Percentiles rank a stretch among this genome's conserved stretches.
These are phyloP conservation scores for Aspergillus udagawae DNA, from an alignment of 2,329 filamentous ascomycete genomes.

Conservation along the genomic window DNA sequence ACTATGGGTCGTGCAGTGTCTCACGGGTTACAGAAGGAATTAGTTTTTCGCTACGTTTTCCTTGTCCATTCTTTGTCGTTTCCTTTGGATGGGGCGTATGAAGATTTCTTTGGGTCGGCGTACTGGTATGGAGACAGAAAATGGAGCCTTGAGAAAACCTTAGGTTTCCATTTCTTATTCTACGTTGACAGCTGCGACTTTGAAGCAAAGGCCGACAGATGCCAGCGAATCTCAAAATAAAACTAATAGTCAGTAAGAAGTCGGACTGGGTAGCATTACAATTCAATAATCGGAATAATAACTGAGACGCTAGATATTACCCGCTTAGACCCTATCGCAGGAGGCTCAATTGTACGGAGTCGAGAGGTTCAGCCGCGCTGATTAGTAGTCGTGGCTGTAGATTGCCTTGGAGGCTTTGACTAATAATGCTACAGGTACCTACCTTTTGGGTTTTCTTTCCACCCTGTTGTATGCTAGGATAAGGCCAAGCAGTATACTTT, in stretches of 20 bases:
- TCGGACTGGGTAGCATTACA: not conserved
- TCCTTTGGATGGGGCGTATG: not conserved
- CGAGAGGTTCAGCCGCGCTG: not conserved
- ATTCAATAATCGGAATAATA: not conserved
- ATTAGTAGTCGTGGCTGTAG: not conserved
- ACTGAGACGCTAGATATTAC: too few species aligned
- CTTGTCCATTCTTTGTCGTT: constrained; percentile 4
- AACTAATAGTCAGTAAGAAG: not conserved
- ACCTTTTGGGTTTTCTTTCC: not conserved
- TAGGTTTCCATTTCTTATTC: not conserved
- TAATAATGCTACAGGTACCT: not conserved
- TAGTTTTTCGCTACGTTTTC: not conserved
- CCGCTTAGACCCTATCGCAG: not conserved
- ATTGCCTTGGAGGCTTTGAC: not conserved
- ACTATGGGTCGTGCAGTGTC: constrained; percentile 22
- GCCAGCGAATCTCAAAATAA: not conserved
- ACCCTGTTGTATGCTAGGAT: not conserved
- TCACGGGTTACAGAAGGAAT: constrained; percentile 15
- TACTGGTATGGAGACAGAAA: not conserved
- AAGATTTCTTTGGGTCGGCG: not conserved
- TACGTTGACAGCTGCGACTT: not conserved
- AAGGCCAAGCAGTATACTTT: not conserved
- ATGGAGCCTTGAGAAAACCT: not conserved
- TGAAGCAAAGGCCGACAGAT: not conserved
- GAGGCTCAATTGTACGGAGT: not conserved